These are phyloP conservation scores for Mycosphaerella sp. DNA, from an alignment of 2,329 filamentous ascomycete species.

Conservation along the genomic window DNA sequence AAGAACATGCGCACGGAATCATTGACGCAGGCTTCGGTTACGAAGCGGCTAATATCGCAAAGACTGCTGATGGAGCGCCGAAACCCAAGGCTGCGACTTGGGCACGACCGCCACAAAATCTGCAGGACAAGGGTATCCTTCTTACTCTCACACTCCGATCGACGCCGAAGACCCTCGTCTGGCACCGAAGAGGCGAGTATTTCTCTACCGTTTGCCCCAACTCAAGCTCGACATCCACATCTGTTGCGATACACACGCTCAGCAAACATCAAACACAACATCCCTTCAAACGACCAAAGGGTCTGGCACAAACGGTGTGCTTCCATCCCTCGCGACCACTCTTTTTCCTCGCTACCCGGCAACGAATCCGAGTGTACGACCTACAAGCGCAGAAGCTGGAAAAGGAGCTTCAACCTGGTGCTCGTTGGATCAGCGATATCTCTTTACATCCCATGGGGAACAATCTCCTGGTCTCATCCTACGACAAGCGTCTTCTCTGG, in stretches of 20 bases:
- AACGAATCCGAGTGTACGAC: slow-evolving; percentile 89
- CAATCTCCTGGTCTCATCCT: slow-evolving; percentile 89
- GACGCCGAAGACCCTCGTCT: slow-evolving; percentile 75
- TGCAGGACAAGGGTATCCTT: slow-evolving; percentile 72
- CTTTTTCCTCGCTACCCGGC: slow-evolving; percentile 94
- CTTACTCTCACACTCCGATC: slow-evolving; percentile 67
- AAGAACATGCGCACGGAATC: slow-evolving; percentile 66
- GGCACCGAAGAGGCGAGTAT: slow-evolving; percentile 93
- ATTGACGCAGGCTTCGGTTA: slow-evolving; percentile 91
- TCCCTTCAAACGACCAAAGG: slow-evolving; percentile 73
- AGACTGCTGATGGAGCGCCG: slow-evolving; percentile 46
- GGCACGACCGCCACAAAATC: slow-evolving; percentile 66
- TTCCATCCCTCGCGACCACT: slow-evolving; percentile 92
- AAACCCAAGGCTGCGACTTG: slow-evolving; percentile 77
- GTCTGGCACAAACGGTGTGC: slow-evolving; percentile 78
- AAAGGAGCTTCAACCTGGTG: slow-evolving; percentile 88
- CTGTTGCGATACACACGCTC: slow-evolving; percentile 89
- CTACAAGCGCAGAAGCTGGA: slow-evolving; percentile 84
- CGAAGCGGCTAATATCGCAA: slow-evolving; percentile 59
- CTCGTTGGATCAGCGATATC: slow-evolving; percentile 89
- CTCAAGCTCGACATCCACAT: slow-evolving; percentile 58
- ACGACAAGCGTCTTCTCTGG: slow-evolving; percentile 90
- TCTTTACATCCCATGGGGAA: slow-evolving; percentile 90
- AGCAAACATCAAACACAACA: slow-evolving; percentile 93
- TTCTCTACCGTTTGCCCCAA: slow-evolving; percentile 83